Base-by-base conservation (phyloP, 306 rosid genomes). In the Hippophae tibetana region DNA sequence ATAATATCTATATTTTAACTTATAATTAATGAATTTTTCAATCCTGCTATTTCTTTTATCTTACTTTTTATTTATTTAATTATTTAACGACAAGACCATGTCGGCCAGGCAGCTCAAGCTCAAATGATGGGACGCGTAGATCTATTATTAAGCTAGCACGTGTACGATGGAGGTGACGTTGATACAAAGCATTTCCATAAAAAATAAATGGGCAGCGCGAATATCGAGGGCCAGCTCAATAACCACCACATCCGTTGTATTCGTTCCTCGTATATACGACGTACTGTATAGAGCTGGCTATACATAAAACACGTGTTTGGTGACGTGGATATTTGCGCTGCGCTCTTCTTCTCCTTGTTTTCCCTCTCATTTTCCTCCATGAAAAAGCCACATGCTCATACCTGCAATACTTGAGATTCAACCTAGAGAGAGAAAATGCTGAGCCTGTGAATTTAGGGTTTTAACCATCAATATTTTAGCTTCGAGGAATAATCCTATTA, bases 271-370 rank as follows among this genome's bases (percentile, higher is more conserved):
- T 90, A 79, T 75, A 72, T 82, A 84, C 85, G 67, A 42, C 58
- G 70, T 81, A 74, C 54, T 58, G 74, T 60, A 66, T 82, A 78
- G 83, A 62, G 56, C 66, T 42, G 1, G n/a, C 42, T 45, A 11
- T 0, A 9, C 44, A 51, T 64, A 56, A 60, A 81, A 86, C 99
- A 92, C 96, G 96, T 92, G 99, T 78, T 43, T 6, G 69, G 48
- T 88, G 95, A 92, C 96, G 93, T 88, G 96, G 95, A 56, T 9
- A 53, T 68, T 31, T 55, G 73, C 67, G 74, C 75, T 74, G 81
- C 85, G 80, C 82, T 54, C 79, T 77, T 6, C 47, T 7, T 11
- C 53, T 65, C 59, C 74, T 12, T 8, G 57, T 2, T 57, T 81
- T 47, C 78, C 73, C 45, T 72, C 60, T 8, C 65, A 75, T 52